phyloP scores from a whole-genome alignment of 1,284 basidiomycete species.

The Ustilago loliicola region DNA sequence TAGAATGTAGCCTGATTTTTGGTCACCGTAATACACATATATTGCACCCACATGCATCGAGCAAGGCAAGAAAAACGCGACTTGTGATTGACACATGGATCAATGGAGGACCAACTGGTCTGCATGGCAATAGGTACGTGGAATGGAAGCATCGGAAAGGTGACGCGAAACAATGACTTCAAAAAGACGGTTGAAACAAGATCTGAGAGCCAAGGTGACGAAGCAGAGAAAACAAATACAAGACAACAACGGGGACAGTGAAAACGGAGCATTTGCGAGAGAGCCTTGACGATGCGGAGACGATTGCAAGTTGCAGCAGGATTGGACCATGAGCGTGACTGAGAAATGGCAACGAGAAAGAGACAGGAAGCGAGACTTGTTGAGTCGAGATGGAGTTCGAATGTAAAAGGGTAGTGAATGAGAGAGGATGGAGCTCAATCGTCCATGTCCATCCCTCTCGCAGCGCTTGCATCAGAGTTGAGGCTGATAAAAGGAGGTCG shows the following conservation, averaged over 20 bases:
- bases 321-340: no score
- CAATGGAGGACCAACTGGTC: not conserved
- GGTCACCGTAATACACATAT: constrained; percentile 2
- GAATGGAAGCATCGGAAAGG: not conserved
- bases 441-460: constrained; percentile 24
- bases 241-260: no score
- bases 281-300: no score
- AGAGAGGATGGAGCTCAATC: not conserved
- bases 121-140: no score
- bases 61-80: not conserved
- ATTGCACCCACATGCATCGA: not conserved
- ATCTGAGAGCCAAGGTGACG: not conserved
- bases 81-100: not conserved
- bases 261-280: no score
- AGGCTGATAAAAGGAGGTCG: constrained; percentile 12
- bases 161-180: not conserved
- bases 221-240: not conserved
- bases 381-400: not conserved
- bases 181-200: not conserved
- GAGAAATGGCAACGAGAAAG: not conserved
- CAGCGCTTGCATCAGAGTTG: constrained; percentile 4
- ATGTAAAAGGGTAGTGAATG: not conserved
- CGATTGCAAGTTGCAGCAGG: no score
- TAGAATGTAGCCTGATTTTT: not conserved
- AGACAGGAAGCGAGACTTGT: not conserved